Evolutionary conservation across 164 flowering plant genomes (phyloP), one percentile per base, ranked within the genome.

Genomic region (Aristolochia californica): DNA sequence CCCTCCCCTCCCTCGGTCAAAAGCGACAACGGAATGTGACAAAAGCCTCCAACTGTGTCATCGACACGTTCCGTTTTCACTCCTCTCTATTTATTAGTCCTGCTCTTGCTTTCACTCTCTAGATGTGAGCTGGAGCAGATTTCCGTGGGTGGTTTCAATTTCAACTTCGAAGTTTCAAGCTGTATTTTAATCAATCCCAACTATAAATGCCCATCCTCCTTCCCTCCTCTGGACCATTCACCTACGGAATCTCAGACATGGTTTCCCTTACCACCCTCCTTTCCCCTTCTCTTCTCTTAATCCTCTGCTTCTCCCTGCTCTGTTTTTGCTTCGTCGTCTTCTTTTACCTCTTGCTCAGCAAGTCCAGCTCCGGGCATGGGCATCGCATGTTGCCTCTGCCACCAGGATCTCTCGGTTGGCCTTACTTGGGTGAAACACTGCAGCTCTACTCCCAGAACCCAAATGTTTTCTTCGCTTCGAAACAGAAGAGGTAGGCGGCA

Each of bases 381-480:
- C n/a, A n/a, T 7, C 44, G 27, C 18, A 78, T 62, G 9, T 59
- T 85, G 21, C 83, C 87, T 0, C 79, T 90, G n/a, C 99, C 99
- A 8, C 99, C 99, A 0, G 99, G 99, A 5, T 55, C 99, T 5
- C 11, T 90, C 54, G 99, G 99, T 0, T 94, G 83, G 87, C 97
- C 99, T 23, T 90, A 86, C 49, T 60, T 94, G 0, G 99, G 99
- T 4, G 96, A 94, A 60, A 94, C 97, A 66, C 82, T 86, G 50
- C 93, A 94, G 45, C 86, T 94, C 63, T 94, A 94, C 80, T 90
- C 97, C 15, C 87, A 86, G 56, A 70, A 94, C 72, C 99, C 97
- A 13, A 94, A 82, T 66, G 77, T 81, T 58, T 94, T 88, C 81
- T 90, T 94, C 50, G 87, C 95, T 27, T 72, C 83, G 48, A 93